phyloP scores from a whole-genome alignment of 371 early-diverging fungal genomes.

The Parasitella parasitica region DNA sequence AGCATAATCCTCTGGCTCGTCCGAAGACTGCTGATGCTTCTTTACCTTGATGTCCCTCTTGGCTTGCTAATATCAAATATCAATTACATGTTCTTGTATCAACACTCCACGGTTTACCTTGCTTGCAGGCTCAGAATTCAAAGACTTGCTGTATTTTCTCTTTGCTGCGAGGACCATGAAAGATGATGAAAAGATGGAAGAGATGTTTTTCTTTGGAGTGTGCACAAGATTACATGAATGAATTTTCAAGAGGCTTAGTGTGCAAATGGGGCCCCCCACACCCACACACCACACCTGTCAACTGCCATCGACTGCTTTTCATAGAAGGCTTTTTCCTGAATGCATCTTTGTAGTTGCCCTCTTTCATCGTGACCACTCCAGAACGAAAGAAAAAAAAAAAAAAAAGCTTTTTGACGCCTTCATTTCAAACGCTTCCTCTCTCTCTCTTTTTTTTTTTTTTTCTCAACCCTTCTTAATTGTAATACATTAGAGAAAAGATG shows the following conservation, averaged over 20 bases:
- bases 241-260: constrained; percentile 14
- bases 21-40: constrained; percentile 1
- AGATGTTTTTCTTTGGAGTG: constrained; percentile 2
- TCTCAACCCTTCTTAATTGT: constrained; percentile 11
- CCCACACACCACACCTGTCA: constrained; percentile 7
- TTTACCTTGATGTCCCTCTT: constrained; percentile 15
- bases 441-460: constrained; percentile 12
- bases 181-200: neutral
- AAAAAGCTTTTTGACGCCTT: neutral
- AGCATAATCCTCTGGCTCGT: constrained; percentile 11
- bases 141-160: constrained; percentile 22
- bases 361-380: neutral
- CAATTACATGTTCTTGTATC: no score
- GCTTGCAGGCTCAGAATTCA: neutral
- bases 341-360: neutral
- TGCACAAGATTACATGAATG: neutral
- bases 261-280: neutral
- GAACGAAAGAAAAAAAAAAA: neutral
- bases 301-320: constrained; percentile 5
- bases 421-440: no score
- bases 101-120: no score
- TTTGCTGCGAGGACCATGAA: constrained; percentile 22
- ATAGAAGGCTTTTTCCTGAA: constrained; percentile 10
- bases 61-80: constrained; percentile 8
- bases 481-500: constrained; percentile 43